phyloP scores from a whole-genome alignment of 2,329 filamentous ascomycete genomes.

The Cladosporium sp. region DNA sequence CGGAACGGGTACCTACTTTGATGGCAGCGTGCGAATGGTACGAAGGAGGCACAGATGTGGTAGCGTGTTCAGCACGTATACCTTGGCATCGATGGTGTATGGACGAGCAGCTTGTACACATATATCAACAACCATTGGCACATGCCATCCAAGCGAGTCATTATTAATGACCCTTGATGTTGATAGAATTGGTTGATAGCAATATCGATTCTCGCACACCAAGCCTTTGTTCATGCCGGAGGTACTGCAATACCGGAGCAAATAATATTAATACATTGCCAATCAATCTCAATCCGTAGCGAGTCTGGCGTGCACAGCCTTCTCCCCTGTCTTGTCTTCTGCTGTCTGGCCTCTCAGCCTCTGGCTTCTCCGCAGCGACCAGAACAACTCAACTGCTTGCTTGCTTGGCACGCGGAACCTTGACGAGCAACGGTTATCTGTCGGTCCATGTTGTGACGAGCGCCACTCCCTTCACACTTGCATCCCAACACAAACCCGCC shows the following conservation, averaged over 20 bases:
- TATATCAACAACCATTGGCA: no score
- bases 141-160: no score
- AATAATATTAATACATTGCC: background rate
- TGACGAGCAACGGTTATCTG: background rate
- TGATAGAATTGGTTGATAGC: background rate
- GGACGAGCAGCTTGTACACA: background rate
- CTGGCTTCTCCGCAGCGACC: background rate
- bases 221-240: background rate
- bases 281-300: constrained; percentile 13
- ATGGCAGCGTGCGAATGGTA: background rate
- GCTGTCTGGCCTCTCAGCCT: background rate
- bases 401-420: background rate
- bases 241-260: constrained; percentile 4
- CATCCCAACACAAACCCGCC: constrained; percentile 2
- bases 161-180: background rate
- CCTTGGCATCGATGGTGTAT: background rate
- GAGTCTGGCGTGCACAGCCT: background rate
- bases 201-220: background rate
- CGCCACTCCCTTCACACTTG: constrained; percentile 6
- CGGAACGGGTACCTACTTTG: background rate
- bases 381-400: background rate
- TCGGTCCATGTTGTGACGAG: background rate
- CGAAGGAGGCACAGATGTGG: background rate
- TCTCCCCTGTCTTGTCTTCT: background rate
- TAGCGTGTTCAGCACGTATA: background rate